A percentile compares a stretch with the other conserved stretches of the same genome.
phyloP scores from a whole-genome alignment of 495 filamentous ascomycete species.

The Cercophora sp. region DNA sequence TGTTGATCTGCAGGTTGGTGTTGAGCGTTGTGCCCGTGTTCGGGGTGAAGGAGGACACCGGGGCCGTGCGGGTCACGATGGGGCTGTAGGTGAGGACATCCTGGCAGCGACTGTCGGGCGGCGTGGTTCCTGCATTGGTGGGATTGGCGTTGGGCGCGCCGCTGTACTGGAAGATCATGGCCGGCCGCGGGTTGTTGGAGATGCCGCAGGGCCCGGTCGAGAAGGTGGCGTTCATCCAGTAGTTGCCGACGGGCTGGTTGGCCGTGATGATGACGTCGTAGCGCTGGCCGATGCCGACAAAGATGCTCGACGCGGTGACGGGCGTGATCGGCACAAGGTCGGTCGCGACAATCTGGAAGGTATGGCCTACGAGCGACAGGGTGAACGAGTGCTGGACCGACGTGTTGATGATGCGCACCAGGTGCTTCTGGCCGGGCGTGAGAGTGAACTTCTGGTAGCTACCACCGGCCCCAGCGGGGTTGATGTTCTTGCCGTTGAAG shows the following conservation, averaged over 20 bases:
- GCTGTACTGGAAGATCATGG: constrained; percentile 26
- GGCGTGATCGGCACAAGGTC: constrained; percentile 49
- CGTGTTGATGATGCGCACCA: constrained; percentile 50
- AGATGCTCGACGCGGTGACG: constrained; percentile 37
- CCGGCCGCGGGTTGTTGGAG: constrained; percentile 22
- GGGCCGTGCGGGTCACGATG: constrained; percentile 19
- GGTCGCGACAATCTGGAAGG: constrained; percentile 44
- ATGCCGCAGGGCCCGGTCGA: constrained; percentile 24
- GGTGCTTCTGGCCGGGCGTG: constrained; percentile 39
- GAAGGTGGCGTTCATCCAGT: constrained; percentile 48
- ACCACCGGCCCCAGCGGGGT: constrained; percentile 24
- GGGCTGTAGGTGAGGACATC: constrained; percentile 15
- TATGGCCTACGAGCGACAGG: constrained; percentile 44
- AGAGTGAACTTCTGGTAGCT: constrained; percentile 32
- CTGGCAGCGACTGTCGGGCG: constrained; percentile 20
- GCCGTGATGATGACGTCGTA: constrained; percentile 64
- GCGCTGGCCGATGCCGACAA: constrained; percentile 60
- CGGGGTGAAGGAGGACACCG: constrained; percentile 17
- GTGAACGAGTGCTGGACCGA: constrained; percentile 34
- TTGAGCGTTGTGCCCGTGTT: constrained; percentile 16
- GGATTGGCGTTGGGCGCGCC: constrained; percentile 21
- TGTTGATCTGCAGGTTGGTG: constrained; percentile 21
- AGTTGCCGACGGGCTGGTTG: constrained; percentile 44
- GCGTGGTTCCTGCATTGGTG: constrained; percentile 8
- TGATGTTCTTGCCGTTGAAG: constrained; percentile 43